Percentiles rank a stretch among this genome's conserved stretches.
These are phyloP conservation scores for Carex cristatella DNA, from an alignment of 176 grass and related monocot species.

Conservation along the genomic window DNA sequence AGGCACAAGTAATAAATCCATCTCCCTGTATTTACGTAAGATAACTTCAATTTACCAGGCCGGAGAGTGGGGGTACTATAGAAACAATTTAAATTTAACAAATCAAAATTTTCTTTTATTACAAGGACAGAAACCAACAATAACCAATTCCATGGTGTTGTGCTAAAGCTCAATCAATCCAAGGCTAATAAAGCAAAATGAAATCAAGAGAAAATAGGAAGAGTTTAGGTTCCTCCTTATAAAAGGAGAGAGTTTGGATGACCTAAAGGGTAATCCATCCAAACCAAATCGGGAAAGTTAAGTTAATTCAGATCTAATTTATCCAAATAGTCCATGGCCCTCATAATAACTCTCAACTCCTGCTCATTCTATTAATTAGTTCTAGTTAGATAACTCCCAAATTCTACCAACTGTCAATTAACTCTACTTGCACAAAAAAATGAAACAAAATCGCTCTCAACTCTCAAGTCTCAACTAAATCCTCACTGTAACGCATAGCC, in stretches of 20 bases:
- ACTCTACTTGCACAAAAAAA: neutral
- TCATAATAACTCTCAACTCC: neutral
- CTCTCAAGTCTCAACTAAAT: neutral
- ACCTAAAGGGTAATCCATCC: neutral
- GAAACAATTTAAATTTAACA: neutral
- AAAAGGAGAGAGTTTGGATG: neutral
- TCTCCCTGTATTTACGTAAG: slow-evolving; percentile 45
- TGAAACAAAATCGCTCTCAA: neutral
- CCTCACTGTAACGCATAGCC: neutral
- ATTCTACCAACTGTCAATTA: neutral
- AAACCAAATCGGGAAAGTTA: too few species aligned
- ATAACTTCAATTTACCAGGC: neutral
- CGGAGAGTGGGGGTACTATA: neutral
- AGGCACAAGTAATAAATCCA: slow-evolving; percentile 88
- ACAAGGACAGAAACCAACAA: neutral
- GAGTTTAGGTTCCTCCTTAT: neutral
- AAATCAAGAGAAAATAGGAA: neutral
- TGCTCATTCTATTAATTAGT: neutral
- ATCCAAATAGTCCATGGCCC: neutral
- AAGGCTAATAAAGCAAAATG: neutral
- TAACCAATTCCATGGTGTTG: neutral
- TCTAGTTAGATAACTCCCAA: neutral
- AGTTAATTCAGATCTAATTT: neutral
- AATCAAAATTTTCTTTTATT: neutral
- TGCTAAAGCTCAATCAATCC: neutral